Percentiles rank a stretch among this genome's conserved stretches.
These are phyloP conservation scores for Hypoxylon cercidicola DNA, from an alignment of 495 filamentous ascomycete genomes.

Conservation along the genomic window DNA sequence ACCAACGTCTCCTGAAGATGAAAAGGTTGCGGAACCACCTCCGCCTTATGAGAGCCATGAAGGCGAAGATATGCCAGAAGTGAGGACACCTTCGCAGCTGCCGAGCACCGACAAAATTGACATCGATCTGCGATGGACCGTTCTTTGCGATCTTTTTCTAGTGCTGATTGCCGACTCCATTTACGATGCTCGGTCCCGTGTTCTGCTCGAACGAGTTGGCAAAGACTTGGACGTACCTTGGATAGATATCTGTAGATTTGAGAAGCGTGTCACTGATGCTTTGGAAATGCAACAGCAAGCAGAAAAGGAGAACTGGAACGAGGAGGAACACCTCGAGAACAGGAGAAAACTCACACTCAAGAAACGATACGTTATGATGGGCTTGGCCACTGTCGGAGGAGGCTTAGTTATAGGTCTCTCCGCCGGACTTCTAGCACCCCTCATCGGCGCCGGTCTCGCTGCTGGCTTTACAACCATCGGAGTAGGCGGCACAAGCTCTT, in stretches of 20 bases:
- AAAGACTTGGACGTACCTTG: conserved; percentile 81
- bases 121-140: conserved; percentile 96
- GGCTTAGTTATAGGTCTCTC: conserved; percentile 96
- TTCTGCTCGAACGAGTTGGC: conserved; percentile 85
- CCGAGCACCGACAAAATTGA: conserved; percentile 84
- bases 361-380: conserved; percentile 91
- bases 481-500: conserved; percentile 85
- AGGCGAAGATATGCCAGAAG: conserved; percentile 75
- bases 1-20: conserved; percentile 44
- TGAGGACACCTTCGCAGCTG: conserved; percentile 83
- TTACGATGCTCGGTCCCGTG: conserved; percentile 90
- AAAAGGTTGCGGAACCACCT: conserved; percentile 62
- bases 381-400: conserved; percentile 94
- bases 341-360: conserved; percentile 83
- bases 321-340: conserved; percentile 92
- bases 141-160: conserved; percentile 96
- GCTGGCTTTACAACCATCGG: conserved; percentile 96
- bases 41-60: conserved; percentile 78
- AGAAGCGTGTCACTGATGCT: conserved; percentile 96
- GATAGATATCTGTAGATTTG: conserved; percentile 95
- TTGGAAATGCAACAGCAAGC: conserved; percentile 96
- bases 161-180: conserved; percentile 92
- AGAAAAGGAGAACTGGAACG: conserved; percentile 96
- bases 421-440: conserved; percentile 88
- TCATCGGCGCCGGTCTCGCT: conserved; percentile 94